Evolutionary conservation across 192 early-diverging fungal species (phyloP).

Genomic region (Gaertneriomyces semiglobifer): DNA sequence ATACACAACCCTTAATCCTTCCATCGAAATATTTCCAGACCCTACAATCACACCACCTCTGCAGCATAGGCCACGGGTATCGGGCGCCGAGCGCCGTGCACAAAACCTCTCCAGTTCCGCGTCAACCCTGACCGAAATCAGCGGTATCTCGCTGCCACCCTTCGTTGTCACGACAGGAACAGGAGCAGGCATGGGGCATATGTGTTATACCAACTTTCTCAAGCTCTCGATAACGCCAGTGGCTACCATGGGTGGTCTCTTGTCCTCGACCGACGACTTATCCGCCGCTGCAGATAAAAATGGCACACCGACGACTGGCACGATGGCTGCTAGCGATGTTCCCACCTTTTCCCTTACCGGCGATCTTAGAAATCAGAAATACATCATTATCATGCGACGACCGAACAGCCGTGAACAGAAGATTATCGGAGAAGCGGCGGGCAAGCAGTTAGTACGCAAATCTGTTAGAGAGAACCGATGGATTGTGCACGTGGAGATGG

Average conservation of each 20-base stretch:
- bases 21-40: slow-evolving; percentile 28
- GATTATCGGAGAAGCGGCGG: slow-evolving; percentile 32
- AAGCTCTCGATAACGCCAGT: slow-evolving; percentile 8
- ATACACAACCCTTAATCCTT: slow-evolving; percentile 24
- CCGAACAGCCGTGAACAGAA: slow-evolving; percentile 38
- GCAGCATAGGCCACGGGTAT: neutral
- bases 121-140: neutral
- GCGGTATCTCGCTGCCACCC: neutral
- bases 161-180: slow-evolving; percentile 22
- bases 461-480: slow-evolving; percentile 31
- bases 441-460: slow-evolving; percentile 26
- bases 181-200: slow-evolving; percentile 11
- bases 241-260: too few species aligned
- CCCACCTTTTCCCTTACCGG: slow-evolving; percentile 34
- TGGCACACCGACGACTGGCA: neutral
- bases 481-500: slow-evolving; percentile 31
- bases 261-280: neutral
- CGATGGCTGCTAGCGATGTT: neutral
- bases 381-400: slow-evolving; percentile 33
- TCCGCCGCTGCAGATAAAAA: neutral
- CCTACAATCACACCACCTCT: slow-evolving; percentile 4
- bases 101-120: too few species aligned
- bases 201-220: slow-evolving; percentile 7
- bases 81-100: neutral
- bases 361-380: slow-evolving; percentile 33